Base-by-base conservation (phyloP, 805 yeast genomes). In the Yamadazyma olivae region DNA sequence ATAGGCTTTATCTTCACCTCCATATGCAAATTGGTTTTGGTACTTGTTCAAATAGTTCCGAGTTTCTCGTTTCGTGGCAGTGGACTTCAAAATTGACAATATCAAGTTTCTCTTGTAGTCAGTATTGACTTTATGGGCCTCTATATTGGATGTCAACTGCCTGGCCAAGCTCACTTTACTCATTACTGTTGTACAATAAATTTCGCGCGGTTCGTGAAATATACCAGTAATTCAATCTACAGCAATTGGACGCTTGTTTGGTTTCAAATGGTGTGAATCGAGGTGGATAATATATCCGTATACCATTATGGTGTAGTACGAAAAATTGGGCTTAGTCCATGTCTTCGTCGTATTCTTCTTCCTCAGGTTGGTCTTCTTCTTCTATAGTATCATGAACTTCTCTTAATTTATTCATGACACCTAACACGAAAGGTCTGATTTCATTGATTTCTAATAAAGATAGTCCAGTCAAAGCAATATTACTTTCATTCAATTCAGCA, bases 41-140 rank as follows among this genome's bases (percentile, higher is more conserved):
- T 90, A 91, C 52, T 82, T 85, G 23, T 76, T 67, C 31, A 91
- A 61, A 53, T 90, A 91, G 45, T 82, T 83, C 44, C 77, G 74
- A 4, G 96, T 95, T 53, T 91, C 98, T 41, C 99, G 70, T 56
- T 88, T 90, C 1, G 98, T 91, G 5, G 97, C 95, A 3, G 97
- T 86, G 1, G 96, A 81, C 50, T 82, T 82, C 39, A 91, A 67
- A 17, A 91, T 89, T 1, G 96, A 81, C 13, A 88, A 64, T n/a
- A 91, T 81, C 33, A 91, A 64, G 36, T 85, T 86, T 45, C 78
- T 70, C 45, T 78, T 79, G 14, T 76, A 74, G 30, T 68, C 61
- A 6, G 75, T 70, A n/a, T 44, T 44, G 14, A 42, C 18, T 32
- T 53, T 43, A 33, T 63, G 63, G 2, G 57, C 48, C 35, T 57